phyloP scores from a whole-genome alignment of 2,329 filamentous ascomycete species.

The Colletotrichum lindemuthianum region DNA sequence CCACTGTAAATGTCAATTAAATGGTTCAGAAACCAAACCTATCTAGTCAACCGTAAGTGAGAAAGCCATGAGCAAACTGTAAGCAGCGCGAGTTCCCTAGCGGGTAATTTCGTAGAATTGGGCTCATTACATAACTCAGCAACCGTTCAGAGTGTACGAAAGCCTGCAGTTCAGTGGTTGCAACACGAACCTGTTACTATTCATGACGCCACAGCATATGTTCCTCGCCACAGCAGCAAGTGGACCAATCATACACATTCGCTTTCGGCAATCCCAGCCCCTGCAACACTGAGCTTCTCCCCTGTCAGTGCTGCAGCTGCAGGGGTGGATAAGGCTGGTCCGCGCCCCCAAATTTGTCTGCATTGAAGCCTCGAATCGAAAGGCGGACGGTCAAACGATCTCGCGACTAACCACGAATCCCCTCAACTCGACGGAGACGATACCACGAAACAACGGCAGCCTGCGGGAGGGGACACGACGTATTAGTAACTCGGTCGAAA shows the following conservation, averaged over 20 bases:
- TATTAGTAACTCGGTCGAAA: too few relatives aligned
- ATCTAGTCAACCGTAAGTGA: too few relatives aligned
- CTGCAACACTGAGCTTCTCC: constrained; percentile 12
- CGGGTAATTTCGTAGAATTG: too few relatives aligned
- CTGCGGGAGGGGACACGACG: neutral
- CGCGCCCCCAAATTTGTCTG: constrained; percentile 28
- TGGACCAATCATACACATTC: constrained; percentile 19
- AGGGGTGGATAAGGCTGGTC: constrained; percentile 31
- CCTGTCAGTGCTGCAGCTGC: constrained; percentile 29
- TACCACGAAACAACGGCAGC: neutral
- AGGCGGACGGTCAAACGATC: neutral
- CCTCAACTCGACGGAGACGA: constrained; percentile 7
- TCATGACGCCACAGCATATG: constrained; percentile 13
- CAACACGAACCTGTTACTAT: neutral
- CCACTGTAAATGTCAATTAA: too few relatives aligned
- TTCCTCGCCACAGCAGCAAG: neutral
- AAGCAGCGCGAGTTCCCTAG: too few relatives aligned
- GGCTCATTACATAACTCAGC: too few relatives aligned
- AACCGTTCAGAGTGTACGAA: too few relatives aligned
- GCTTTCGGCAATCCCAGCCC: constrained; percentile 22
- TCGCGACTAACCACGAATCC: neutral
- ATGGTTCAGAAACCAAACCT: too few relatives aligned
- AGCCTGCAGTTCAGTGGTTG: too few relatives aligned
- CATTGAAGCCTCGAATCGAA: neutral
- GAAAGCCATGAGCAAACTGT: too few relatives aligned